Evolutionary conservation across 495 filamentous ascomycete species (phyloP).

Genomic region (Evernia prunastri): DNA sequence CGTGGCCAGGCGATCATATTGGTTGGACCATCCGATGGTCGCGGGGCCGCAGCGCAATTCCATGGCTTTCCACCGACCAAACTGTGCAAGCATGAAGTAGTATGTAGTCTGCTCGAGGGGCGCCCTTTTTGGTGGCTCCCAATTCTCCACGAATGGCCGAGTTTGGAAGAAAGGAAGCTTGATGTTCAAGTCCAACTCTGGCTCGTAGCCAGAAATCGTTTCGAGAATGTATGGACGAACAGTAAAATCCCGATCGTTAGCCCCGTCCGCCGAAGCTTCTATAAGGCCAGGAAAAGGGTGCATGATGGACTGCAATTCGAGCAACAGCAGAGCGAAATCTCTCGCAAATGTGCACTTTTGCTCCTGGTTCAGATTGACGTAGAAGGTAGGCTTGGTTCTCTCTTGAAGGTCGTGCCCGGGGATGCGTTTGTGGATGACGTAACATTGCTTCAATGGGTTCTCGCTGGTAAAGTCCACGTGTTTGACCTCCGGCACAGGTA

Average conservation of each 20-base stretch:
- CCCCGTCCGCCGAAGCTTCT: not conserved
- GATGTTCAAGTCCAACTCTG: conserved; percentile 5
- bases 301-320: not conserved
- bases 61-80: conserved; percentile 3
- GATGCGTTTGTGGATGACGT: conserved; percentile 18
- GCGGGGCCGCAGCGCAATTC: conserved; percentile 5
- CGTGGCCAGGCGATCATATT: conserved; percentile 1
- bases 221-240: not conserved
- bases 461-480: conserved; percentile 2
- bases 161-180: conserved; percentile 6
- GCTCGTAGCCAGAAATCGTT: not conserved
- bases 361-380: conserved; percentile 9
- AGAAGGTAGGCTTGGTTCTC: not conserved
- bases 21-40: not conserved
- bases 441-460: conserved; percentile 14
- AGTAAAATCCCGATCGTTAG: conserved; percentile 3
- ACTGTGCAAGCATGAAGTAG: conserved; percentile 2
- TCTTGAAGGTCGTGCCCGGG: conserved; percentile 8
- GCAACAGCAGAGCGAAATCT: conserved; percentile 9
- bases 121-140: not conserved
- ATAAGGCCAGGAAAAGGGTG: conserved; percentile 2
- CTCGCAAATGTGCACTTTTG: conserved; percentile 17
- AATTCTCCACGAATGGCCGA: not conserved
- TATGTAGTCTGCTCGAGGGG: not conserved
- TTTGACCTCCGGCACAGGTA: conserved; percentile 17